Percentiles rank a stretch among this genome's conserved stretches.
Evolutionary conservation across 2,329 filamentous ascomycete species (phyloP).

Genomic region (Calonectria hawksworthii): DNA sequence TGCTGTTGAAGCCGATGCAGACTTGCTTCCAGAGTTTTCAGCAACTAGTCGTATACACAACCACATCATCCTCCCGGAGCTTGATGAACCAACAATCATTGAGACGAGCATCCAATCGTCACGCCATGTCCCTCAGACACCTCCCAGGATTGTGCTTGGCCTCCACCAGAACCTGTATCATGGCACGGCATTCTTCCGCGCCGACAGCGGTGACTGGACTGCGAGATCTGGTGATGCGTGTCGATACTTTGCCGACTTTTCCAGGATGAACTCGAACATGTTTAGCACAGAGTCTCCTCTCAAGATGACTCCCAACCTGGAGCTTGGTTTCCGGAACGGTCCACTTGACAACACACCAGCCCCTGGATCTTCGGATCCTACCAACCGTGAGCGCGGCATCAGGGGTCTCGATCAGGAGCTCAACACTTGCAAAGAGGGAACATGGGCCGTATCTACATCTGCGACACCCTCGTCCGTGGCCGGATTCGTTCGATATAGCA

Average conservation of each 20-base stretch:
- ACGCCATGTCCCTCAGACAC: constrained; percentile 31
- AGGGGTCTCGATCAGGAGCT: constrained; percentile 52
- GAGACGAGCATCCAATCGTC: constrained; percentile 52
- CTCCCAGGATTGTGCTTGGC: constrained; percentile 50
- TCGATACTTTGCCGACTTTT: constrained; percentile 51
- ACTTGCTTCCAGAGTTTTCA: constrained; percentile 55
- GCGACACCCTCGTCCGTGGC: constrained; percentile 46
- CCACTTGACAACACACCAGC: constrained; percentile 29
- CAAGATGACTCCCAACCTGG: constrained; percentile 53
- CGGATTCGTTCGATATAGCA: constrained; percentile 52
- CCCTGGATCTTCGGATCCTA: constrained; percentile 28
- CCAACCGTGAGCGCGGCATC: constrained; percentile 51
- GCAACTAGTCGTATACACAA: constrained; percentile 55
- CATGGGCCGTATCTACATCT: constrained; percentile 58
- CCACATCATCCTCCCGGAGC: constrained; percentile 46
- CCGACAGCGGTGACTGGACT: constrained; percentile 59
- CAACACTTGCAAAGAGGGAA: constrained; percentile 47
- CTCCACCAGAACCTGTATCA: constrained; percentile 50
- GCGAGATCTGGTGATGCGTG: constrained; percentile 46
- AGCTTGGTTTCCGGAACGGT: constrained; percentile 56
- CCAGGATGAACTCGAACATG: constrained; percentile 47
- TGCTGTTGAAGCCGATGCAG: constrained; percentile 43
- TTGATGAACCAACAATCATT: constrained; percentile 50
- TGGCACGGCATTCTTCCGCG: constrained; percentile 55
- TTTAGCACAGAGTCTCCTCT: constrained; percentile 48